phyloP scores from a whole-genome alignment of 345 rosid species.

The Populus deltoides region DNA sequence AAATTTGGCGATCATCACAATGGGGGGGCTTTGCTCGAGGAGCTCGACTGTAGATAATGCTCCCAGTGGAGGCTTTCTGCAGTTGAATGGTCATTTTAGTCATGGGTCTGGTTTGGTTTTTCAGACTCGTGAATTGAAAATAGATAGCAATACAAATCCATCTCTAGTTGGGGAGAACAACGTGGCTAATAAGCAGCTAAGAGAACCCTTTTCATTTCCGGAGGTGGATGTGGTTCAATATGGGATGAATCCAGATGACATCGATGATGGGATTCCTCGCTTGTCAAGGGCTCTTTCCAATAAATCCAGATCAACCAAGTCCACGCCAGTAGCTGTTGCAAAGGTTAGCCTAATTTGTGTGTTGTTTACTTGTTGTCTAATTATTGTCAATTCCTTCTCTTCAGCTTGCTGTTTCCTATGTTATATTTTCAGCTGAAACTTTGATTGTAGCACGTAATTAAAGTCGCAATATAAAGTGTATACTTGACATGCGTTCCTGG shows the following conservation, averaged over 20 bases:
- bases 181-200: slow-evolving; percentile 40
- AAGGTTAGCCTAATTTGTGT: slow-evolving; percentile 46
- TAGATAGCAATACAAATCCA: slow-evolving; percentile 32
- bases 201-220: slow-evolving; percentile 57
- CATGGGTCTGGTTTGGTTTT: slow-evolving; percentile 38
- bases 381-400: background rate
- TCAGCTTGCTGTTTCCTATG: slow-evolving; percentile 2
- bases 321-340: slow-evolving; percentile 79
- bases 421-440: background rate
- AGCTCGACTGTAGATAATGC: slow-evolving; percentile 87
- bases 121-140: slow-evolving; percentile 54
- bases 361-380: background rate
- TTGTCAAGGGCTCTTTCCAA: slow-evolving; percentile 62
- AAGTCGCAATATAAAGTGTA: background rate
- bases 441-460: background rate
- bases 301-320: slow-evolving; percentile 70
- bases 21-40: slow-evolving; percentile 99
- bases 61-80: slow-evolving; percentile 75
- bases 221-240: slow-evolving; percentile 34
- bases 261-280: slow-evolving; percentile 70
- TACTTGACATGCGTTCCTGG: background rate
- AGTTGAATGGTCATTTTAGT: slow-evolving; percentile 53
- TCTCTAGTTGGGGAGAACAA: slow-evolving; percentile 43
- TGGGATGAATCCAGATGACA: slow-evolving; percentile 43
- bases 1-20: slow-evolving; percentile 27